Percentiles rank a stretch among this genome's conserved stretches.
phyloP scores from a whole-genome alignment of 805 yeast genomes.

The Ogataea allantospora region DNA sequence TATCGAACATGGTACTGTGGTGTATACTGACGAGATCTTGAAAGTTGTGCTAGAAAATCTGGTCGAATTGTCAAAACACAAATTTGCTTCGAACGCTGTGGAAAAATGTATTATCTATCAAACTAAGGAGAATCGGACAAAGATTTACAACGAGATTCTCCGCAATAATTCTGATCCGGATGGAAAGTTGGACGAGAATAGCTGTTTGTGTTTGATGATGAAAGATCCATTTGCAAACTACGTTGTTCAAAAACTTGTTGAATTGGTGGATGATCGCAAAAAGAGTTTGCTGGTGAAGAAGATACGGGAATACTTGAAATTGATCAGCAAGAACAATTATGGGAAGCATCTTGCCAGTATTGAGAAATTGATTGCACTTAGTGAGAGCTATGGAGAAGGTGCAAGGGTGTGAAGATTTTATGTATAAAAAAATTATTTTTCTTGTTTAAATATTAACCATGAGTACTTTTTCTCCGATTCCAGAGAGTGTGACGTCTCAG shows the following conservation, averaged over 20 bases:
- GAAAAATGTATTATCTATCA: slow-evolving; percentile 88
- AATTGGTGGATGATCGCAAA: slow-evolving; percentile 68
- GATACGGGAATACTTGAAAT: slow-evolving; percentile 76
- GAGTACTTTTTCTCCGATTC: slow-evolving; percentile 18
- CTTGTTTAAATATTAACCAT: neutral
- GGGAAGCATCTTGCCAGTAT: slow-evolving; percentile 85
- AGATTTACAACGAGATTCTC: slow-evolving; percentile 66
- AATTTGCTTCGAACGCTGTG: slow-evolving; percentile 96
- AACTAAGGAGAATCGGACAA: slow-evolving; percentile 54
- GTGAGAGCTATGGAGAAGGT: slow-evolving; percentile 39
- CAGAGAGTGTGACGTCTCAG: slow-evolving; percentile 18
- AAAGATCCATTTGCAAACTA: slow-evolving; percentile 97
- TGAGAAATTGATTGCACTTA: slow-evolving; percentile 63
- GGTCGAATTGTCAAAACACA: slow-evolving; percentile 87
- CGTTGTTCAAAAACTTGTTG: slow-evolving; percentile 92
- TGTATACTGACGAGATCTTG: slow-evolving; percentile 58
- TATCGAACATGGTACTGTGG: slow-evolving; percentile 71
- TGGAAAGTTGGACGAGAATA: slow-evolving; percentile 54
- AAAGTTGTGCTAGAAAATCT: slow-evolving; percentile 58
- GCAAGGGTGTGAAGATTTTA: slow-evolving; percentile 3
- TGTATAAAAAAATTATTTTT: slow-evolving; percentile 1
- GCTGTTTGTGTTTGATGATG: slow-evolving; percentile 87
- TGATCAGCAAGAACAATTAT: slow-evolving; percentile 63
- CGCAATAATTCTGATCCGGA: slow-evolving; percentile 44
- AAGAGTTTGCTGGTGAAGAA: slow-evolving; percentile 68